phyloP scores from a whole-genome alignment of 257 asterid genomes.

The Gentiana dahurica region DNA sequence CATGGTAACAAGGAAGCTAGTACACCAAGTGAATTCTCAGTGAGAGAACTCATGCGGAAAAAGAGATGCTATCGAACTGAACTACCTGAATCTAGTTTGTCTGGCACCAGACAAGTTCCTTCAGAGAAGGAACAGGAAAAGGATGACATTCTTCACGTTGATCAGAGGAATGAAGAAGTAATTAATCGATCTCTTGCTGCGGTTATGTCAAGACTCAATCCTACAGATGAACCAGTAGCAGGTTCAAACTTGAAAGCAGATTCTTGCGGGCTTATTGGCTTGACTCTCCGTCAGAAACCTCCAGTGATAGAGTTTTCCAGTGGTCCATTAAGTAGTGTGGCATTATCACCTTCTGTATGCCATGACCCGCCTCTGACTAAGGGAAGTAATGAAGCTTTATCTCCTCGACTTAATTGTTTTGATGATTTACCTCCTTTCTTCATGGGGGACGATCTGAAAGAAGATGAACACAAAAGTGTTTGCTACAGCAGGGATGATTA shows the following conservation, averaged over 20 bases:
- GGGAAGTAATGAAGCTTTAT: conserved; percentile 13
- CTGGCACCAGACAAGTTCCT: conserved; percentile 15
- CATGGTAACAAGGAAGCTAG: conserved; percentile 24
- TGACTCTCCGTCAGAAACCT: conserved; percentile 53
- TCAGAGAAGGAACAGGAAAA: conserved; percentile 14
- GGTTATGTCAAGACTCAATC: neutral
- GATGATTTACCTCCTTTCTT: conserved; percentile 51
- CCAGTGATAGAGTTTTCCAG: conserved; percentile 46
- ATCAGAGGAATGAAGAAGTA: conserved; percentile 17
- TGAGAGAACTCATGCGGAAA: conserved; percentile 83
- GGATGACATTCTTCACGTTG: conserved; percentile 16
- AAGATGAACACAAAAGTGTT: conserved; percentile 16
- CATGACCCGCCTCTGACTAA: conserved; percentile 7
- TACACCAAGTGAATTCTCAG: conserved; percentile 43
- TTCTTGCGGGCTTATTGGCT: conserved; percentile 30
- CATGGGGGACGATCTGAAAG: conserved; percentile 26
- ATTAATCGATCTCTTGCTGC: conserved; percentile 14
- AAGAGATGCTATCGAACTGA: conserved; percentile 53
- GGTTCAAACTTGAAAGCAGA: conserved; percentile 20
- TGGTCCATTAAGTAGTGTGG: conserved; percentile 18
- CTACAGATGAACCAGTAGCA: conserved; percentile 23
- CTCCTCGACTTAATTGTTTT: conserved; percentile 17
- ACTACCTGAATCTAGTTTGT: conserved; percentile 26
- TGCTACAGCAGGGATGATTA: conserved; percentile 18
- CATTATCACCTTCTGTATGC: conserved; percentile 11